Conservation (phyloP, 2,329 filamentous ascomycete genomes). For the Sporothrix variecibatus region DNA sequence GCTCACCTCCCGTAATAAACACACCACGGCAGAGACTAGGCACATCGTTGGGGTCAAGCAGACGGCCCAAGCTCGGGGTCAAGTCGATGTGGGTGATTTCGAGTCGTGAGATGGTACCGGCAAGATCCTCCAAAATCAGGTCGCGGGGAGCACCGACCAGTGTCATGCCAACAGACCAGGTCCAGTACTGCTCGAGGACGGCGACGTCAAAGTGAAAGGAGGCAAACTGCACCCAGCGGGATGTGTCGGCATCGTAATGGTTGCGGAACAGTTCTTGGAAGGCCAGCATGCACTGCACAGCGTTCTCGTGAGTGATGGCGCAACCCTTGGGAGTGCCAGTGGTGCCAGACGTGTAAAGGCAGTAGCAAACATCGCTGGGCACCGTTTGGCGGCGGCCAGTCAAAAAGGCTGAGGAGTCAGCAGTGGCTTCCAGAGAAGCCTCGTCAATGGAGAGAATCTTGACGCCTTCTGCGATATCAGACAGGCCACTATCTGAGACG, state of each 20-base stretch:
- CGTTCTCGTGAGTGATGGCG: conserved; percentile 83
- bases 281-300: conserved; percentile 84
- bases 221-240: conserved; percentile 85
- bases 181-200: conserved; percentile 93
- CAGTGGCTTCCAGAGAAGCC: conserved; percentile 33
- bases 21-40: conserved; percentile 78
- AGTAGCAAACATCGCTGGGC: conserved; percentile 68
- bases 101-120: conserved; percentile 69
- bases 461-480: conserved; percentile 41
- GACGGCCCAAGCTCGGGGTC: conserved; percentile 80
- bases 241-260: conserved; percentile 70
- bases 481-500: neutral
- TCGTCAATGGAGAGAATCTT: conserved; percentile 41
- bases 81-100: conserved; percentile 88
- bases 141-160: conserved; percentile 82
- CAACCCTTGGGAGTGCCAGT: conserved; percentile 87
- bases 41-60: conserved; percentile 77
- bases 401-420: neutral
- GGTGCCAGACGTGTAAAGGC: conserved; percentile 84
- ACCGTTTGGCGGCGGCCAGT: conserved; percentile 33
- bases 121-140: conserved; percentile 80
- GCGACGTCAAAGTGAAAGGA: conserved; percentile 95
- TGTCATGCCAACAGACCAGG: conserved; percentile 86
- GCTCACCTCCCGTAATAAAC: conserved; percentile 91
- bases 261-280: conserved; percentile 77